Percentiles rank a stretch among this genome's conserved stretches.
Evolutionary conservation across 108 stramenopile genomes (phyloP).

Genomic region (Cylindrotheca closterium): DNA sequence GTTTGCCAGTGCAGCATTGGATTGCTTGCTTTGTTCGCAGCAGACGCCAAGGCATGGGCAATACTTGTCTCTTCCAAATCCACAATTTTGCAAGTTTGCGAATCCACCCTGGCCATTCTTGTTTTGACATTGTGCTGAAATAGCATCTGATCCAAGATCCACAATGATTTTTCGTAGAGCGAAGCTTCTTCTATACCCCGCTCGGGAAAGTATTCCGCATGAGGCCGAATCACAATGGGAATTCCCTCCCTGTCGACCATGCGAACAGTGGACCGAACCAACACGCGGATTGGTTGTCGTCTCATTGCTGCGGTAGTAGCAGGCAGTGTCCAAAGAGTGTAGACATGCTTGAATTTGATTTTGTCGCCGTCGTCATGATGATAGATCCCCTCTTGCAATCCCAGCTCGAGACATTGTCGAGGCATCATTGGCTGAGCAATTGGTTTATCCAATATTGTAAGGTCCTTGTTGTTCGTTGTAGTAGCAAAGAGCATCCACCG

Average conservation of each 20-base stretch:
- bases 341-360: constrained; percentile 6
- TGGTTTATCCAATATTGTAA: constrained; percentile 22
- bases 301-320: not conserved
- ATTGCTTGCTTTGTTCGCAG: not conserved
- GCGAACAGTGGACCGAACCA: constrained; percentile 23
- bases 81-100: constrained; percentile 12
- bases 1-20: constrained; percentile 26
- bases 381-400: constrained; percentile 31
- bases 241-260: constrained; percentile 1
- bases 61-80: constrained; percentile 30
- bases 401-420: constrained; percentile 23
- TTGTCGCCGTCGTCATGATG: constrained; percentile 4
- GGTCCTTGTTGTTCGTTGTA: not conserved
- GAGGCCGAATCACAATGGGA: constrained; percentile 24
- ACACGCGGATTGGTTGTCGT: constrained; percentile 6
- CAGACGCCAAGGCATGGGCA: constrained; percentile 35
- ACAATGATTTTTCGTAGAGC: constrained; percentile 25
- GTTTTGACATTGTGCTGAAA: constrained; percentile 6
- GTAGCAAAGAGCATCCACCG: constrained; percentile 19
- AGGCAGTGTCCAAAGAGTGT: constrained; percentile 30
- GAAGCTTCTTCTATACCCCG: constrained; percentile 18
- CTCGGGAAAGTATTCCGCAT: constrained; percentile 31
- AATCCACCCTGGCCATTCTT: constrained; percentile 17
- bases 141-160: constrained; percentile 42
- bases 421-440: constrained; percentile 22